Evolutionary conservation across 306 rosid species (phyloP).

Genomic region (Ziziphus jujuba): DNA sequence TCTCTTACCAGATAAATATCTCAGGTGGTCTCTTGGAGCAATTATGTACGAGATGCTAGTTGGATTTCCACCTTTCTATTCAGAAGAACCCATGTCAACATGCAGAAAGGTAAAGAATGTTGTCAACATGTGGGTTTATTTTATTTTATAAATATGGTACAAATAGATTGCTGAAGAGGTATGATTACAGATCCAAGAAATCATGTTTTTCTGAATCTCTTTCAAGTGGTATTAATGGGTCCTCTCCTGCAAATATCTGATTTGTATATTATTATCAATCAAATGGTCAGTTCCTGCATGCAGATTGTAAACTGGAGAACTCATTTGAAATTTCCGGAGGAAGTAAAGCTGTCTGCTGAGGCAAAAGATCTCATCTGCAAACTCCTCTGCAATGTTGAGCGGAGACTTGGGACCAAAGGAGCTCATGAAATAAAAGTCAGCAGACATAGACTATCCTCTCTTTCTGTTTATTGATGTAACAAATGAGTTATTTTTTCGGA

Average conservation of each 20-base stretch:
- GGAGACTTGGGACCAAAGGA: conserved; percentile 85
- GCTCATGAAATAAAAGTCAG: conserved; percentile 78
- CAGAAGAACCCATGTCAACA: conserved; percentile 81
- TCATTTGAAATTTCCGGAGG: conserved; percentile 75
- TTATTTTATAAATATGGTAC: neutral
- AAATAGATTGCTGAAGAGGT: conserved; percentile 2
- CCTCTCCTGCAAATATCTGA: neutral
- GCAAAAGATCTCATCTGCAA: conserved; percentile 83
- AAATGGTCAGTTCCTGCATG: conserved; percentile 28
- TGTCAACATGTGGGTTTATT: neutral
- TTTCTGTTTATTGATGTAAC: neutral
- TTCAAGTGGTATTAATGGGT: neutral
- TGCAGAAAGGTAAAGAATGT: conserved; percentile 68
- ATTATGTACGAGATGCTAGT: conserved; percentile 95
- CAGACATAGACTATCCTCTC: conserved; percentile 2
- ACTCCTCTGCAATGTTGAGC: conserved; percentile 85
- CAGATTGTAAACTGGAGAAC: conserved; percentile 89
- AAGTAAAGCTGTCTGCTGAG: conserved; percentile 69
- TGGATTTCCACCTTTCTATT: conserved; percentile 86
- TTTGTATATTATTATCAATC: conserved; percentile 13
- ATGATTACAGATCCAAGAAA: neutral
- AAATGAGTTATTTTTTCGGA: neutral
- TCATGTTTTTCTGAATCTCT: neutral
- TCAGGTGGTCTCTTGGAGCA: conserved; percentile 98
- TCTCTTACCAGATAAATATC: conserved; percentile 11